phyloP scores from a whole-genome alignment of 768 basidiomycete species.

The Gloeopeniophorella convolvens region DNA sequence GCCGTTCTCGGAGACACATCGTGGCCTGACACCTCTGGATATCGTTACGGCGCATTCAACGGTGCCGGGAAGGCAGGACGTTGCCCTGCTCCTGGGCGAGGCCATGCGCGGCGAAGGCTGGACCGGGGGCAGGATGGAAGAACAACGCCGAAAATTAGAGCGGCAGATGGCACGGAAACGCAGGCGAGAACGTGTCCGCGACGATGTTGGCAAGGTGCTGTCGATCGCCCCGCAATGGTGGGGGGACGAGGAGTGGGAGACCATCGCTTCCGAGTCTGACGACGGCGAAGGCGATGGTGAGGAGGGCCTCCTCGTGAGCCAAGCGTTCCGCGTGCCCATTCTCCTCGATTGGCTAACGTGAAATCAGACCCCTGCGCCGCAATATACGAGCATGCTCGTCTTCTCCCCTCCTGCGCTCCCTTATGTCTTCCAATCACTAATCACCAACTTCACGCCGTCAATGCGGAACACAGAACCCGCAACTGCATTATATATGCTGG shows the following conservation, averaged over 20 bases:
- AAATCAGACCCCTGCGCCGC: constrained; percentile 59
- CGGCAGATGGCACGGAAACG: constrained; percentile 47
- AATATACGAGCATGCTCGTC: constrained; percentile 87
- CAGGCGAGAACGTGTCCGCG: constrained; percentile 48
- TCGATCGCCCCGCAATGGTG: constrained; percentile 60
- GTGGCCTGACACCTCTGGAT: constrained; percentile 82
- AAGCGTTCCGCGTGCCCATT: neutral
- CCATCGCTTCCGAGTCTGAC: constrained; percentile 27
- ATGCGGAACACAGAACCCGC: constrained; percentile 81
- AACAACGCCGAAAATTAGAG: constrained; percentile 53
- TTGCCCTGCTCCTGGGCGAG: constrained; percentile 81
- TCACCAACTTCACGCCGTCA: constrained; percentile 66
- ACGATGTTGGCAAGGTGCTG: constrained; percentile 51
- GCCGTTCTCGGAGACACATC: constrained; percentile 66
- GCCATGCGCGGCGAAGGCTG: constrained; percentile 83
- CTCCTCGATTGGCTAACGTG: neutral
- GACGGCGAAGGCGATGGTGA: constrained; percentile 44
- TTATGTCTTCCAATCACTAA: constrained; percentile 72
- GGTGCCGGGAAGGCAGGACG: constrained; percentile 76
- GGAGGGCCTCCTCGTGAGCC: constrained; percentile 44
- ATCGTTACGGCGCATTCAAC: constrained; percentile 80
- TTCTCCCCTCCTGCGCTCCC: constrained; percentile 80
- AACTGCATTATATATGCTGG: constrained; percentile 83
- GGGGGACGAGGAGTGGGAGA: constrained; percentile 40
- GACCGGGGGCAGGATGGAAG: constrained; percentile 72